Base-by-base conservation (phyloP, 441 rosid genomes). In the Biscutella laevigata region DNA sequence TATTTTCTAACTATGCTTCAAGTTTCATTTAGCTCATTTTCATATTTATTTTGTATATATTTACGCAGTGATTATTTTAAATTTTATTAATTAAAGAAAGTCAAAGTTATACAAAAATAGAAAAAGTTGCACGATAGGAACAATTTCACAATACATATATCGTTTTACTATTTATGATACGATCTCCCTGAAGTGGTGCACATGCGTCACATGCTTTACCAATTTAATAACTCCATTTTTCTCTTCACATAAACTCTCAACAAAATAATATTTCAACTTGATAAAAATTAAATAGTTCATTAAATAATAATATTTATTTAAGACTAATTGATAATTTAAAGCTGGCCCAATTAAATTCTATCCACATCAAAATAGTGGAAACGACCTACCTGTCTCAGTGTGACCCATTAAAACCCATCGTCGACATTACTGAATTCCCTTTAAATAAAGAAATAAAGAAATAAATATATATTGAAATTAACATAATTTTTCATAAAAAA, bases 151-250 rank as follows among this genome's bases (percentile, higher is more conserved):
- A n/a, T n/a, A n/a, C n/a, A n/a, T n/a, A n/a, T 25, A 4, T 53
- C 7, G 5, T 14, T 14, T 7, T 52, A 34, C 59, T 52, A 61
- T 39, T n/a, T n/a, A n/a, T n/a, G n/a, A n/a, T n/a, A n/a, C n/a
- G n/a, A 29, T 24, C 11, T 26, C 9, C 28, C 13, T 50, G 64
- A 43, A 65, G 59, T 65, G 64, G 64, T 51, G 54, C 64, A 65
- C 70, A 65, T 58, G 70, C 64, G 64, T 65, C 64, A 65, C 70
- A 65, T 65, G 70, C 70, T 50, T 28, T 50, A 57, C 54, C 64
- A 65, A 65, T 51, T n/a, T n/a, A n/a, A n/a, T 57, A 65, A 65
- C 7, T 9, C 22, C 22, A 64, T 14, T 50, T 21, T 16, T 9
- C 43, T 51, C 43, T 6, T 28, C 28, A 43, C 13, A 22, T 14